Conservation (phyloP, 805 yeast genomes). For the Metschnikowia dekortorum region DNA sequence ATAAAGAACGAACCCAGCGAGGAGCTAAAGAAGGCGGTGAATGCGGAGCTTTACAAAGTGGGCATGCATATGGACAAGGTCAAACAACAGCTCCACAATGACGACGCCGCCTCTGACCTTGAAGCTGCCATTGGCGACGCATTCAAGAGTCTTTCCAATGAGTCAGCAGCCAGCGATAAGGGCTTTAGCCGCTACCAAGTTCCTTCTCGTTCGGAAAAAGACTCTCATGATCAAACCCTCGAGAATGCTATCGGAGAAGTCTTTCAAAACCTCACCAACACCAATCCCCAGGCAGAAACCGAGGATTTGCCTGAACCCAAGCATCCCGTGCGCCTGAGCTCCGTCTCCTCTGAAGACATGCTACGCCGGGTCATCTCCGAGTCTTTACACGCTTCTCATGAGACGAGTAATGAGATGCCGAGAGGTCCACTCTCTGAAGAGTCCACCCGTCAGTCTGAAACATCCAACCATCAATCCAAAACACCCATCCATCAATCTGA, state of each 20-base stretch:
- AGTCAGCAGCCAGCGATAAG: not conserved
- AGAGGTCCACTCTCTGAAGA: not conserved
- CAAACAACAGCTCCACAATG: not conserved
- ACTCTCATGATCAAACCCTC: conserved; percentile 4
- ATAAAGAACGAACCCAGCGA: too few relatives aligned
- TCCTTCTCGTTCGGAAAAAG: not conserved
- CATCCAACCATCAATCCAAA: too few relatives aligned
- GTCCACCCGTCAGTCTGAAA: too few relatives aligned
- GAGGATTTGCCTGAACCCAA: not conserved
- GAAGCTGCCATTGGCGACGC: conserved; percentile 30
- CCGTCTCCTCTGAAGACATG: not conserved
- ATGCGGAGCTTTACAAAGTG: not conserved
- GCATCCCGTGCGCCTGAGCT: not conserved
- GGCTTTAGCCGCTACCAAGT: not conserved
- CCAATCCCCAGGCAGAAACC: not conserved
- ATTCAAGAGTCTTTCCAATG: conserved; percentile 13
- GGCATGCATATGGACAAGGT: not conserved
- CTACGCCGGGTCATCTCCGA: not conserved
- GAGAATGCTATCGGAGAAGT: conserved; percentile 12
- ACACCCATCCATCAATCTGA: too few relatives aligned
- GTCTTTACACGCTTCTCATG: not conserved
- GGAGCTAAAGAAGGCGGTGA: not conserved
- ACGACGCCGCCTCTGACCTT: conserved; percentile 3
- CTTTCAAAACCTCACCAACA: conserved; percentile 1
- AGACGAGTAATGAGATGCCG: conserved; percentile 8